Base-by-base conservation (phyloP, 2,329 filamentous ascomycete genomes). In the Orbilia quercus region DNA sequence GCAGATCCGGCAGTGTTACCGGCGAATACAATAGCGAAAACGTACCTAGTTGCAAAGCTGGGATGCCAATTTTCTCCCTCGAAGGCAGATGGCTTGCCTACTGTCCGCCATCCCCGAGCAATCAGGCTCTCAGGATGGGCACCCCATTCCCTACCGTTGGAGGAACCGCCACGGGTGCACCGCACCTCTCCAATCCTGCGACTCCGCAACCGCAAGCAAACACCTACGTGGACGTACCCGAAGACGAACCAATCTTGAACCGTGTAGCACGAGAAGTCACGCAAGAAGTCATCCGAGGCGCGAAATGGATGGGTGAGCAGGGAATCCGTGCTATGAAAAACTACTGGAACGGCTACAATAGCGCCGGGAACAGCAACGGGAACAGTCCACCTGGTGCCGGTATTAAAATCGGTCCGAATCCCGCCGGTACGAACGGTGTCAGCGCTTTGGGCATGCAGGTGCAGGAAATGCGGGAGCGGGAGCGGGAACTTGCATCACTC, bases 181-280 rank as follows among this genome's bases (percentile, higher is more conserved):
- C 88, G 59, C 82, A 89, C 75, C 75, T 87, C 67, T 85, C 22
- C 80, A 84, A 22, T 86, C 88, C 34, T 83, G 89, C 71, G 87
- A 87, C 9, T 88, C 87, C 90, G 59, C 83, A 91, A 60, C 90
- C 91, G 14, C 81, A 84, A 3, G 82, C 87, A 23, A 91, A 87
- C 55, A 88, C 89, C 47, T 85, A 87, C 42, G 85, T 92, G 4
- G 91, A 93, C 74, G 85, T 89, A n/a, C 88, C 90, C 0, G 87
- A 90, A 69, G 85, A 86, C 0, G 90, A 91, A 77, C 87, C 89
- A 70, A 83, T 92, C 75, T 85, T 90, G 80, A 92, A 90, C 80
- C 90, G 90, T 76, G 85, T 93, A 59, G 90, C 91, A 81, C 87
- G 91, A 74, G 90, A 91, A 79, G 89, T 90, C 1, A 91, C 91